Evolutionary conservation across 768 basidiomycete species (phyloP).

Genomic region (Xanthoconium stramineum): DNA sequence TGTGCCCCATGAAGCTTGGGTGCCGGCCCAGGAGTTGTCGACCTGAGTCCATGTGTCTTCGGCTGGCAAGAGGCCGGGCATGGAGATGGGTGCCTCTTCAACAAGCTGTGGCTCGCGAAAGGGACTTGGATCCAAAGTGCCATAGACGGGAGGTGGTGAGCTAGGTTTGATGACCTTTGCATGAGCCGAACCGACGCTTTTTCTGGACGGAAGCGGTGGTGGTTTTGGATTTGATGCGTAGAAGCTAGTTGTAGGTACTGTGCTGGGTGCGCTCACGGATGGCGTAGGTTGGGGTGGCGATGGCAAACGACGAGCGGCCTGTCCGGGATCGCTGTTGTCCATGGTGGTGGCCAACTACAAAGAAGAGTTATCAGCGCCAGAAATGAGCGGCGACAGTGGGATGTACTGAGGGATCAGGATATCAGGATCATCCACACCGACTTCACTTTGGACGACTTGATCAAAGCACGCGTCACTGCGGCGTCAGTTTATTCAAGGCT

Average conservation of each 20-base stretch:
- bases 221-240: slow-evolving; percentile 33
- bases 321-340: slow-evolving; percentile 47
- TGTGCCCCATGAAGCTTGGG: slow-evolving; percentile 10
- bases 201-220: slow-evolving; percentile 36
- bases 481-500: slow-evolving; percentile 6
- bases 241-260: slow-evolving; percentile 29
- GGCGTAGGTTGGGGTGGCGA: slow-evolving; percentile 45
- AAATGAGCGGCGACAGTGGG: not conserved
- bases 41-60: slow-evolving; percentile 24
- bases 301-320: slow-evolving; percentile 28
- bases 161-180: slow-evolving; percentile 33
- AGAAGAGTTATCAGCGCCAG: slow-evolving; percentile 7
- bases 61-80: slow-evolving; percentile 37
- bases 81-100: slow-evolving; percentile 38
- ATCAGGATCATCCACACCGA: slow-evolving; percentile 15
- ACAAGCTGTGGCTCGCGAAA: slow-evolving; percentile 60
- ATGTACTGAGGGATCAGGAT: slow-evolving; percentile 12
- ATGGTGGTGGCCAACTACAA: slow-evolving; percentile 29
- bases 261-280: slow-evolving; percentile 26
- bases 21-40: slow-evolving; percentile 15
- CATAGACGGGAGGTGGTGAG: slow-evolving; percentile 29
- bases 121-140: slow-evolving; percentile 17
- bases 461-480: slow-evolving; percentile 26
- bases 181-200: slow-evolving; percentile 34
- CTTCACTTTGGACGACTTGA: slow-evolving; percentile 4